These are phyloP conservation scores for Mallotus repandus DNA, from an alignment of 441 rosid species.

Conservation along the genomic window DNA sequence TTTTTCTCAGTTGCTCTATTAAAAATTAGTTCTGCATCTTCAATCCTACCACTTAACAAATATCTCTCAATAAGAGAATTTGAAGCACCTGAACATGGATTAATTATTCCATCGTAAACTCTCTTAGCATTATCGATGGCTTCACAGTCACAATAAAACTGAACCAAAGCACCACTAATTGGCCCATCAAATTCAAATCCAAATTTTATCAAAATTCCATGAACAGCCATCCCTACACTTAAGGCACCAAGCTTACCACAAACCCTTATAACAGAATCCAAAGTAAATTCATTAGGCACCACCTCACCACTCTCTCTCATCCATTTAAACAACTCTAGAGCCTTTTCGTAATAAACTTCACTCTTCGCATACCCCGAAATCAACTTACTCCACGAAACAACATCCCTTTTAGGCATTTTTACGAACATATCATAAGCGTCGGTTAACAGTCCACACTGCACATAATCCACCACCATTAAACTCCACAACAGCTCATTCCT, in stretches of 20 bases:
- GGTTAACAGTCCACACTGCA: slow-evolving; percentile 35
- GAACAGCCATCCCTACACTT: slow-evolving; percentile 36
- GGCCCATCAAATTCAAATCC: slow-evolving; percentile 46
- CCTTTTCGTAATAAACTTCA: slow-evolving; percentile 36
- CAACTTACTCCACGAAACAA: slow-evolving; percentile 46
- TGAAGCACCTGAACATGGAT: slow-evolving; percentile 41
- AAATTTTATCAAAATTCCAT: slow-evolving; percentile 46
- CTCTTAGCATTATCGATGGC: slow-evolving; percentile 40
- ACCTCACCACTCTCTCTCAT: slow-evolving; percentile 39
- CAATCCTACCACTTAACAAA: slow-evolving; percentile 31
- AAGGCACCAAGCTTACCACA: slow-evolving; percentile 36
- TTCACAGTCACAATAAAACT: slow-evolving; percentile 46
- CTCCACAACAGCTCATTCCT: slow-evolving; percentile 44
- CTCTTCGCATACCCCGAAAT: slow-evolving; percentile 48
- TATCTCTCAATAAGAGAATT: slow-evolving; percentile 42
- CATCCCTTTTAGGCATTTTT: slow-evolving; percentile 43
- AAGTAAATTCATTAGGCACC: slow-evolving; percentile 51
- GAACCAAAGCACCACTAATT: slow-evolving; percentile 41
- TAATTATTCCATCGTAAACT: slow-evolving; percentile 28
- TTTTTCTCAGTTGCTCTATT: slow-evolving; percentile 26
- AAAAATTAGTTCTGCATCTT: slow-evolving; percentile 50
- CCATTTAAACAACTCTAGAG: slow-evolving; percentile 43
- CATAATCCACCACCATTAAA: slow-evolving; percentile 49
- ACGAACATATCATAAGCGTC: slow-evolving; percentile 43
- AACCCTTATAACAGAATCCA: slow-evolving; percentile 47